Conservation (phyloP, 2,329 filamentous ascomycete species). For the Penicillium olsonii region DNA sequence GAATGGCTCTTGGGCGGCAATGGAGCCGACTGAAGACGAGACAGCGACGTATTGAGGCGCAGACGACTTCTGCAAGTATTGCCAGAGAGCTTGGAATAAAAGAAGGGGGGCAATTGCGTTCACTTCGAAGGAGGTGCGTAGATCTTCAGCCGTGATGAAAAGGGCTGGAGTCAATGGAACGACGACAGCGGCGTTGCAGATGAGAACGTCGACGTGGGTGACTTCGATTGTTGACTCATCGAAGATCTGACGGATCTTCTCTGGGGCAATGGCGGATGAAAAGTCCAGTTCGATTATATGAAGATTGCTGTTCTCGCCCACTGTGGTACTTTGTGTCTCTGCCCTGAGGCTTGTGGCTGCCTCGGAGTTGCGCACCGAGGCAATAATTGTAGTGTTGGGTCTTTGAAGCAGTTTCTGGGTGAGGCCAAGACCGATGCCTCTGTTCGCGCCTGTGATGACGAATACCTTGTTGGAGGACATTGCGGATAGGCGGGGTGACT, state of each 20-base stretch:
- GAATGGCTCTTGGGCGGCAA: slow-evolving; percentile 20
- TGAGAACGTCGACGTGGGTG: slow-evolving; percentile 29
- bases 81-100: slow-evolving; percentile 25
- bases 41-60: slow-evolving; percentile 23
- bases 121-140: slow-evolving; percentile 20
- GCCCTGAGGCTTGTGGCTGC: slow-evolving; percentile 11
- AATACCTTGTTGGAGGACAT: slow-evolving; percentile 26
- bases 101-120: slow-evolving; percentile 40
- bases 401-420: slow-evolving; percentile 22
- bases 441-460: slow-evolving; percentile 31
- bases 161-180: slow-evolving; percentile 63
- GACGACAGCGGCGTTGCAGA: slow-evolving; percentile 42
- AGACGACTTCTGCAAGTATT: slow-evolving; percentile 16
- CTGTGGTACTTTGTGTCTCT: background rate
- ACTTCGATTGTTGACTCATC: slow-evolving; percentile 23
- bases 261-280: slow-evolving; percentile 13
- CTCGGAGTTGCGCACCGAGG: slow-evolving; percentile 21
- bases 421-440: slow-evolving; percentile 30
- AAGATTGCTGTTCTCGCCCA: slow-evolving; percentile 14
- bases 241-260: slow-evolving; percentile 10
- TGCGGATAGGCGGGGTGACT: background rate
- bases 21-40: slow-evolving; percentile 25
- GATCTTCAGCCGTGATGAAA: slow-evolving; percentile 16
- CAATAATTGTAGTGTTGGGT: slow-evolving; percentile 23
- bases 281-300: slow-evolving; percentile 25